Percentiles rank a stretch among this genome's conserved stretches.
These are phyloP conservation scores for Hyparrhenia diplandra DNA, from an alignment of 176 grass and related monocot species.

Conservation along the genomic window DNA sequence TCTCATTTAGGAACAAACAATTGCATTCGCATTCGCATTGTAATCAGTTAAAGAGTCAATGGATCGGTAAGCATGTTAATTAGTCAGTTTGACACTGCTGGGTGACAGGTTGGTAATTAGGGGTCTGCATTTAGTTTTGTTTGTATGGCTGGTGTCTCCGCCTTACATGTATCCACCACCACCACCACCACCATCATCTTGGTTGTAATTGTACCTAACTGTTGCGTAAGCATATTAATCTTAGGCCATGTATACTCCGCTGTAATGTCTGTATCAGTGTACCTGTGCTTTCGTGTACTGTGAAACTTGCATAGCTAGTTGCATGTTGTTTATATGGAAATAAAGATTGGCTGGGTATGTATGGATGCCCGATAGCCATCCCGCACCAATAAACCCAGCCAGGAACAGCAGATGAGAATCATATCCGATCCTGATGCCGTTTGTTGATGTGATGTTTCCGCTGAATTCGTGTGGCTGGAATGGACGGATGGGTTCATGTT, in stretches of 20 bases:
- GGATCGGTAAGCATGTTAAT: conserved; percentile 37
- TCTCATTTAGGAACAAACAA: conserved; percentile 26
- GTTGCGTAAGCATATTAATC: conserved; percentile 42
- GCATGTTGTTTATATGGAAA: conserved; percentile 15
- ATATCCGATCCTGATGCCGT: not conserved
- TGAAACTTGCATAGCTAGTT: conserved; percentile 18
- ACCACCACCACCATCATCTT: not conserved
- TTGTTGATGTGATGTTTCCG: not conserved
- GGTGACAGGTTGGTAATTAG: conserved; percentile 33
- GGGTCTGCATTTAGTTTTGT: conserved; percentile 31
- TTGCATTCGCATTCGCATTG: conserved; percentile 21
- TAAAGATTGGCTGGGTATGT: not conserved
- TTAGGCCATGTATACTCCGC: conserved; percentile 36
- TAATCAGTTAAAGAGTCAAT: conserved; percentile 22
- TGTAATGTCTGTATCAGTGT: not conserved
- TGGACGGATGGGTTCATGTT: not conserved
- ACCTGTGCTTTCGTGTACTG: not conserved
- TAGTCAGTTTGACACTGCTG: conserved; percentile 58
- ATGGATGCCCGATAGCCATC: not conserved
- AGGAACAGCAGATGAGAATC: not conserved
- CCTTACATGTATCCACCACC: conserved; percentile 37
- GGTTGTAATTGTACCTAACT: conserved; percentile 22
- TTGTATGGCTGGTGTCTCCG: conserved; percentile 24
- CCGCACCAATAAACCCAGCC: not conserved
- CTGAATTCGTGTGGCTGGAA: not conserved